A percentile compares a stretch with the other conserved stretches of the same genome.
These are phyloP conservation scores for Penicillium flavigenum DNA, from an alignment of 495 filamentous ascomycete species.

Conservation along the genomic window DNA sequence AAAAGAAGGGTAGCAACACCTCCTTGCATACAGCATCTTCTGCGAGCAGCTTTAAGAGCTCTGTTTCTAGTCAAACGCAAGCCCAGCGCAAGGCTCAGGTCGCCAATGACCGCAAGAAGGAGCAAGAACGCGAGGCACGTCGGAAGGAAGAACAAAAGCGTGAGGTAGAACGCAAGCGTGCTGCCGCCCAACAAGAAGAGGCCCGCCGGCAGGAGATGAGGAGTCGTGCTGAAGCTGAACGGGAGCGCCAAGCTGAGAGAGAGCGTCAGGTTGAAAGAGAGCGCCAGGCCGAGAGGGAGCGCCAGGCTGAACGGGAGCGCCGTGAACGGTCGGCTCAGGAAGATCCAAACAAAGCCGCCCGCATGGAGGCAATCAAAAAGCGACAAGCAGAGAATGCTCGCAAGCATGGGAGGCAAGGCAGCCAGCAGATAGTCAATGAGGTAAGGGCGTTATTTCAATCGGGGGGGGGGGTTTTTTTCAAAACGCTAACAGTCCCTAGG, in stretches of 20 bases:
- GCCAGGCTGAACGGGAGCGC: slow-evolving; percentile 38
- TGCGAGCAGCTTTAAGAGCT: slow-evolving; percentile 65
- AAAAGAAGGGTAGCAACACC: slow-evolving; percentile 66
- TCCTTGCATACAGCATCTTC: slow-evolving; percentile 66
- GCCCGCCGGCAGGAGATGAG: slow-evolving; percentile 48
- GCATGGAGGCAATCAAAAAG: slow-evolving; percentile 67
- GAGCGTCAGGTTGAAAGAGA: slow-evolving; percentile 41
- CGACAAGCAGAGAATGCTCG: slow-evolving; percentile 65
- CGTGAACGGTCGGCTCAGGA: slow-evolving; percentile 49
- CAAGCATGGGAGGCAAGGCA: slow-evolving; percentile 53
- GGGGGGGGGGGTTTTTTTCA: background rate
- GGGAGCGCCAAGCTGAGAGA: slow-evolving; percentile 40
- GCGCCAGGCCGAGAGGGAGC: slow-evolving; percentile 27
- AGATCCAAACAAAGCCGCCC: slow-evolving; percentile 65
- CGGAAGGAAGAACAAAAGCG: slow-evolving; percentile 76
- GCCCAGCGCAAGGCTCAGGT: slow-evolving; percentile 57
- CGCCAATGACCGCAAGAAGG: slow-evolving; percentile 72
- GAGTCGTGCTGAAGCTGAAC: slow-evolving; percentile 47
- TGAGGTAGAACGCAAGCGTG: slow-evolving; percentile 73
- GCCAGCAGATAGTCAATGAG: slow-evolving; percentile 44
- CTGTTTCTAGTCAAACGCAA: slow-evolving; percentile 55
- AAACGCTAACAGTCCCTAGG: slow-evolving; percentile 18
- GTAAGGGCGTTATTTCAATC: slow-evolving; percentile 26
- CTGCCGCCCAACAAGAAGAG: slow-evolving; percentile 53
- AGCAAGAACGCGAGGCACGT: slow-evolving; percentile 70